phyloP scores from a whole-genome alignment of 805 yeast species.

The Grigorovia jiainica region DNA sequence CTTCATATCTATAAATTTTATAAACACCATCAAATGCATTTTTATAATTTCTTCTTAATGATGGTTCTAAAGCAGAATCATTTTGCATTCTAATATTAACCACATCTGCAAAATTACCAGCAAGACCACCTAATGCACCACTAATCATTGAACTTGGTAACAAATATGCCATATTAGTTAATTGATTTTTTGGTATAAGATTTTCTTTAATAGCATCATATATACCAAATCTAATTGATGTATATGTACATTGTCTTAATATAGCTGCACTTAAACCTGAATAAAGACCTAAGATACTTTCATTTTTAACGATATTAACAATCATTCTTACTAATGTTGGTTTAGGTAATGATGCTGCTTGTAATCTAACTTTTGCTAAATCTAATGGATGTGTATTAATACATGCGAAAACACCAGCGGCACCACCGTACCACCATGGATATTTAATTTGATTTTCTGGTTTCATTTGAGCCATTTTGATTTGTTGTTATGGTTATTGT shows the following conservation, averaged over 20 bases:
- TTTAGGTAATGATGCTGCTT: slow-evolving; percentile 63
- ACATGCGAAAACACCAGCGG: slow-evolving; percentile 59
- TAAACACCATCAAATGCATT: slow-evolving; percentile 71
- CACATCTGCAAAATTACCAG: slow-evolving; percentile 83
- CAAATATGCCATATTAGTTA: slow-evolving; percentile 49
- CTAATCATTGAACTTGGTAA: slow-evolving; percentile 78
- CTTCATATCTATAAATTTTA: slow-evolving; percentile 54
- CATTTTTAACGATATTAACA: slow-evolving; percentile 24
- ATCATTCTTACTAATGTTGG: slow-evolving; percentile 51
- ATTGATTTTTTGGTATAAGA: slow-evolving; percentile 32
- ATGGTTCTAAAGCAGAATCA: slow-evolving; percentile 59
- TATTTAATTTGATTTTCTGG: slow-evolving; percentile 18
- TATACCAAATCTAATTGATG: slow-evolving; percentile 79
- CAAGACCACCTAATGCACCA: slow-evolving; percentile 75
- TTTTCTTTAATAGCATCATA: slow-evolving; percentile 67
- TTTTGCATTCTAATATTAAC: slow-evolving; percentile 88
- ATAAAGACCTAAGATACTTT: slow-evolving; percentile 64
- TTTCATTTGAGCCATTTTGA: neutral
- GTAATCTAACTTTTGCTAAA: slow-evolving; percentile 77
- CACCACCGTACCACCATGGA: slow-evolving; percentile 60
- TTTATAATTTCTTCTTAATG: slow-evolving; percentile 59
- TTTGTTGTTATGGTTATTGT: neutral
- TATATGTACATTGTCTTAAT: slow-evolving; percentile 79
- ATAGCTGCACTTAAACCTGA: slow-evolving; percentile 77
- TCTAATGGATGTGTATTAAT: slow-evolving; percentile 74